These are phyloP conservation scores for Powellomyces hirtus DNA, from an alignment of 192 early-diverging fungal species.

Conservation along the genomic window DNA sequence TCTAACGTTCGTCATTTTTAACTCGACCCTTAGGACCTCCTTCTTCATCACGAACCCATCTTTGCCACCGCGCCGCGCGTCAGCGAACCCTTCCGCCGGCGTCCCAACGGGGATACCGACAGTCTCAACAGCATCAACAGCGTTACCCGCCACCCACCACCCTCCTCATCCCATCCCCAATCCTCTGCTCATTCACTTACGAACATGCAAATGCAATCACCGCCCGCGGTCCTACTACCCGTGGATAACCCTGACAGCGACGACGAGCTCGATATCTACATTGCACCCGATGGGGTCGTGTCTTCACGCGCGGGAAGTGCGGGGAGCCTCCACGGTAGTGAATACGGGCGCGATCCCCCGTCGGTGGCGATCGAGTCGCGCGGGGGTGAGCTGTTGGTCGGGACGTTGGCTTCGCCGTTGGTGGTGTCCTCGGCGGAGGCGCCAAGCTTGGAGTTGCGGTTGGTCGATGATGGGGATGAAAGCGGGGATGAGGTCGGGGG, in stretches of 20 bases:
- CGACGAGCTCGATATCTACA: constrained; percentile 22
- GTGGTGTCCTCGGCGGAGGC: no score
- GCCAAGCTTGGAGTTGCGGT: background rate
- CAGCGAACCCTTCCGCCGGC: background rate
- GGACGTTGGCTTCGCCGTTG: no score
- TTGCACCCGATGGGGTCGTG: constrained; percentile 17
- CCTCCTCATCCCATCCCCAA: background rate
- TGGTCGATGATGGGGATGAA: background rate
- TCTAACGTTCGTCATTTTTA: background rate
- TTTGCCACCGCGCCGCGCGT: constrained; percentile 14
- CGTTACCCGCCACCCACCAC: no score
- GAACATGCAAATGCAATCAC: background rate
- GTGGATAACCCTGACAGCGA: constrained; percentile 6
- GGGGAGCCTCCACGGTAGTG: background rate
- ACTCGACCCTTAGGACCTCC: background rate
- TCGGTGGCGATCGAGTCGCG: background rate
- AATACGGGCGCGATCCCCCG: no score
- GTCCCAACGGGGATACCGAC: constrained; percentile 1
- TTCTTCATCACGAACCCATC: constrained; percentile 24
- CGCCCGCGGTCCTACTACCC: background rate
- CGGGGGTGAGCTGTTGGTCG: no score
- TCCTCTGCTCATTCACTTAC: background rate
- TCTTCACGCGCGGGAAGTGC: constrained; percentile 7
- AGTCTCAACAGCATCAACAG: no score
- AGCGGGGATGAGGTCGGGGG: constrained; percentile 5